Evolutionary conservation across 345 rosid genomes (phyloP).

Genomic region (Limnanthes douglasii): DNA sequence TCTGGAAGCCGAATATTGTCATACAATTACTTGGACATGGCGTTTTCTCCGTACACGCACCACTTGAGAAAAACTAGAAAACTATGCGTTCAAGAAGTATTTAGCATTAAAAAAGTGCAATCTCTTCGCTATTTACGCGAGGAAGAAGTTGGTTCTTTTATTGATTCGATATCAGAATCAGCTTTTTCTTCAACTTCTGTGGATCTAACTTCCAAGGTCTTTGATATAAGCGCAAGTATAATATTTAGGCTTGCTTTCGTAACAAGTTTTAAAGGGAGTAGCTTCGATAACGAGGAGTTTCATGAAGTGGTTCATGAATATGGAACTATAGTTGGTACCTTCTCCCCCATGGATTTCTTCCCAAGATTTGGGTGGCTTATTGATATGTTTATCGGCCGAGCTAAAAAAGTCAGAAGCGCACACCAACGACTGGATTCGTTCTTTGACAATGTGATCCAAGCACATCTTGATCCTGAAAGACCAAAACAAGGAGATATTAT

Average conservation of each 20-base stretch:
- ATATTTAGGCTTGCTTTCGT: conserved; percentile 9
- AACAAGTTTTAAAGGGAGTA: conserved; percentile 7
- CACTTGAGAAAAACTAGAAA: neutral
- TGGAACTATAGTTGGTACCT: conserved; percentile 1
- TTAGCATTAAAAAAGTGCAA: no score
- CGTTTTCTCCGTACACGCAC: conserved; percentile 17
- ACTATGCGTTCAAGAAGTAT: no score
- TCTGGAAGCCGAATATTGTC: conserved; percentile 10
- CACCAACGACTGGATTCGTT: conserved; percentile 4
- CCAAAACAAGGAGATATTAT: neutral
- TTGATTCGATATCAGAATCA: conserved; percentile 5
- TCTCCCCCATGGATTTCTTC: conserved; percentile 8
- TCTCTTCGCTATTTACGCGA: conserved; percentile 4
- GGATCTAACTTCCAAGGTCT: conserved; percentile 7
- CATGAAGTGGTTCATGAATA: conserved; percentile 9
- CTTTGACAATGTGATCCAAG: conserved; percentile 11
- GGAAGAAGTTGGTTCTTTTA: conserved; percentile 2
- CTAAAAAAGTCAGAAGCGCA: conserved; percentile 9
- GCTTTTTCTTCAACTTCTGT: conserved; percentile 6
- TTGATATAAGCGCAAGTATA: conserved; percentile 3
- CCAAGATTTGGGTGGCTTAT: conserved; percentile 12
- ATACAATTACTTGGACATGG: conserved; percentile 16
- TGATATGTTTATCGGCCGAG: conserved; percentile 7
- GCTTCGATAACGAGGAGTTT: no score
- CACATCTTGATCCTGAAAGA: conserved; percentile 14